Percentiles rank a stretch among this genome's conserved stretches.
Evolutionary conservation across 176 grass and related monocot genomes (phyloP).

Genomic region (Alloteropsis semialata): DNA sequence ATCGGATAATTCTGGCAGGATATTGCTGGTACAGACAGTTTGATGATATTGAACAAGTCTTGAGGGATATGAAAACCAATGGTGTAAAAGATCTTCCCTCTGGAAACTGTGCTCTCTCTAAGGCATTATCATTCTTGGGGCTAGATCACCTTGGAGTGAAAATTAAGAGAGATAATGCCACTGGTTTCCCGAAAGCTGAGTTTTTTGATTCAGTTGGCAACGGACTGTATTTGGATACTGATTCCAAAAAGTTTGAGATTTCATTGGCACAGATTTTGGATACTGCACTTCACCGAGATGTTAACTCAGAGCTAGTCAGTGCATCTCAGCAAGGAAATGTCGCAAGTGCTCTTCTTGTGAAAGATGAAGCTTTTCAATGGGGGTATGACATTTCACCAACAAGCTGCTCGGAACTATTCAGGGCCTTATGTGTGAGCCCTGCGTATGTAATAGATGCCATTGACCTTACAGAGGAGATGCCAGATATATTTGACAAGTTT

Average conservation of each 20-base stretch:
- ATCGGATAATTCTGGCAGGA: constrained; percentile 75
- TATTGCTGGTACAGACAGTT: constrained; percentile 88
- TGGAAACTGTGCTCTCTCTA: constrained; percentile 67
- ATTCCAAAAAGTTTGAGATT: constrained; percentile 65
- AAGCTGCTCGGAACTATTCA: constrained; percentile 52
- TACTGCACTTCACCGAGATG: constrained; percentile 45
- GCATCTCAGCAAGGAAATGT: constrained; percentile 59
- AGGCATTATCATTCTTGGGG: constrained; percentile 70
- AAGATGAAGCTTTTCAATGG: constrained; percentile 72
- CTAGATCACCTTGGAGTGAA: constrained; percentile 75
- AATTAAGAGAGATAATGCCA: constrained; percentile 82
- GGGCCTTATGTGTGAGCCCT: constrained; percentile 39
- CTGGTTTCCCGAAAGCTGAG: constrained; percentile 70
- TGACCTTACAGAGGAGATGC: constrained; percentile 54
- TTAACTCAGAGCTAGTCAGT: constrained; percentile 45
- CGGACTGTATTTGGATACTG: constrained; percentile 83
- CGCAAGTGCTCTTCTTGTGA: constrained; percentile 49
- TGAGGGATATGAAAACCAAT: constrained; percentile 50
- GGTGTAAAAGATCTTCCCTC: constrained; percentile 43
- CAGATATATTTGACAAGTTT: constrained; percentile 46
- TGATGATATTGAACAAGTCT: constrained; percentile 69
- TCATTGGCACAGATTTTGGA: constrained; percentile 65
- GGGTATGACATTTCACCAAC: constrained; percentile 50
- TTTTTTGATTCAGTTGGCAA: constrained; percentile 95
- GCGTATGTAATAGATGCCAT: constrained; percentile 41